Conservation (phyloP, 2,329 filamentous ascomycete species). For the Ophiostoma fasciatum region DNA sequence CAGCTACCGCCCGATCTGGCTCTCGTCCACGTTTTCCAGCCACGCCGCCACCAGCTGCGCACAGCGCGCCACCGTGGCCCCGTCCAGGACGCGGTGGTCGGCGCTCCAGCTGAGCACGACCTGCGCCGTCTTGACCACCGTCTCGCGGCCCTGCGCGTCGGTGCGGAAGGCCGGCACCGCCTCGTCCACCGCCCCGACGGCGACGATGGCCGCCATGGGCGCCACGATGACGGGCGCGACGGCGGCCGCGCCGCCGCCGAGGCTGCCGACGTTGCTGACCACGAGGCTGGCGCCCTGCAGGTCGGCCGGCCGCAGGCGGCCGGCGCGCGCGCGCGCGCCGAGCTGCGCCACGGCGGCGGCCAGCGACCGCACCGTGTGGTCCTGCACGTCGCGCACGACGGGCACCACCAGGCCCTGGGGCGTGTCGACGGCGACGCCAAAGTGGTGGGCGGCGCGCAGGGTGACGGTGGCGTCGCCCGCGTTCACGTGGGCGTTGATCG, state of each 20-base stretch:
- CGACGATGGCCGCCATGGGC: slow-evolving; percentile 27
- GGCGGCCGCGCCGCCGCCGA: background rate
- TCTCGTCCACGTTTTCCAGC: slow-evolving; percentile 24
- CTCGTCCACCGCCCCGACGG: slow-evolving; percentile 83
- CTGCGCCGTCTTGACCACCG: slow-evolving; percentile 44
- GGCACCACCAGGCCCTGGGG: background rate
- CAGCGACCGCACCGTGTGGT: background rate
- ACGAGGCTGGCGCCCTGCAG: background rate
- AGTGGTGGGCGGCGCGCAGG: background rate
- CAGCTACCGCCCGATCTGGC: background rate
- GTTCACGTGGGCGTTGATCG: background rate
- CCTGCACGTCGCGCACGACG: background rate
- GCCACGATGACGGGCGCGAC: slow-evolving; percentile 24
- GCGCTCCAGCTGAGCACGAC: slow-evolving; percentile 30
- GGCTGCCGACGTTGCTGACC: background rate
- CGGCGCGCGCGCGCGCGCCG: too few species aligned
- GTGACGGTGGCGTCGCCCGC: background rate
- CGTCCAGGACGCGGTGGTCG: slow-evolving; percentile 67
- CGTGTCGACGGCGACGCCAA: background rate
- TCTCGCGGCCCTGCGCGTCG: slow-evolving; percentile 29
- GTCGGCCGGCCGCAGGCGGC: background rate
- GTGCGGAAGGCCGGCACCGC: slow-evolving; percentile 65
- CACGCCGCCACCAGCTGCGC: slow-evolving; percentile 87
- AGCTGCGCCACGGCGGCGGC: background rate
- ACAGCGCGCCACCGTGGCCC: slow-evolving; percentile 64